A percentile compares a stretch with the other conserved stretches of the same genome.
Conservation (phyloP, 768 basidiomycete genomes). For the Termitomyces sp. region DNA sequence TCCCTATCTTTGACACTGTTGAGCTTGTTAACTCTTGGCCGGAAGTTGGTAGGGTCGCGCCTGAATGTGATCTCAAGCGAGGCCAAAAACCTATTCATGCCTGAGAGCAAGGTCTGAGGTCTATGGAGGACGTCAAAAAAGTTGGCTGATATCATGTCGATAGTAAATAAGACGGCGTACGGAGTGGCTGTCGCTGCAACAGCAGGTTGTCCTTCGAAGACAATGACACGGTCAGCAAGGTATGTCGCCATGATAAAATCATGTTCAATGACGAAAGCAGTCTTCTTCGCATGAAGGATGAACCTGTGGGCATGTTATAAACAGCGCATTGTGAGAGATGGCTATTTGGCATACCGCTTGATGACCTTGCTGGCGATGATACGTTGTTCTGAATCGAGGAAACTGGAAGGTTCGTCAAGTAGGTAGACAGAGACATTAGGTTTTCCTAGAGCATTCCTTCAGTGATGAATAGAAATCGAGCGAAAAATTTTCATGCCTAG, state of each 20-base stretch:
- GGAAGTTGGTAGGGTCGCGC: conserved; percentile 93
- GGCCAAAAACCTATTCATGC: conserved; percentile 97
- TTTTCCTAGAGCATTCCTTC: conserved; percentile 43
- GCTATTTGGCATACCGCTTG: conserved; percentile 63
- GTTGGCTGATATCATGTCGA: neutral
- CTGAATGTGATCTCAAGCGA: conserved; percentile 98
- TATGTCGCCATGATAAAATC: conserved; percentile 99
- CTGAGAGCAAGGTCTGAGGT: conserved; percentile 90
- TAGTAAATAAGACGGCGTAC: conserved; percentile 42
- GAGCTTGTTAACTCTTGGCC: conserved; percentile 84
- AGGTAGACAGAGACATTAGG: conserved; percentile 86
- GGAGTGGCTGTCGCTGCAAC: conserved; percentile 86
- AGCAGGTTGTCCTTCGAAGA: conserved; percentile 87
- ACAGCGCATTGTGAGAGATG: neutral
- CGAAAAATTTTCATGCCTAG: conserved; percentile 50
- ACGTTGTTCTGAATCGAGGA: conserved; percentile 99
- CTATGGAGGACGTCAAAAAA: conserved; percentile 33
- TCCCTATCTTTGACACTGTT: conserved; percentile 86
- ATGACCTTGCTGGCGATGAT: conserved; percentile 98
- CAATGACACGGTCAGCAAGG: conserved; percentile 95
- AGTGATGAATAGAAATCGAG: neutral
- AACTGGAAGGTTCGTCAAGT: conserved; percentile 89
- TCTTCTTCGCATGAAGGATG: conserved; percentile 95
- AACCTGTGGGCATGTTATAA: conserved; percentile 45
- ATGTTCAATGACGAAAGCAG: conserved; percentile 99